Evolutionary conservation across 805 yeast genomes (phyloP).

Genomic region (Cyberlindnera amylophila): DNA sequence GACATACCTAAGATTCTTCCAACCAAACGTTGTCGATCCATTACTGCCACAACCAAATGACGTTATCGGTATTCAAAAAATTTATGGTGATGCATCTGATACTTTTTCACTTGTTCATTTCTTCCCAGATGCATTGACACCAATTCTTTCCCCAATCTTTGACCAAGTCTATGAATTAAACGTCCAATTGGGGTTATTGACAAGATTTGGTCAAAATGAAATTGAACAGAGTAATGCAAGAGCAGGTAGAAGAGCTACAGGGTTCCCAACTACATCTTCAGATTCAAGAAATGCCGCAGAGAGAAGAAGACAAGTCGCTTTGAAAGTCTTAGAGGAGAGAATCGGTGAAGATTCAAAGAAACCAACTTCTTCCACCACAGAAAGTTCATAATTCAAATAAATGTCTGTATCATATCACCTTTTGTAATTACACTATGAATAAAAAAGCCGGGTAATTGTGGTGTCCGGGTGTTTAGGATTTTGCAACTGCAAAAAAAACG

Average conservation of each 20-base stretch:
- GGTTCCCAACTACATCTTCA: slow-evolving; percentile 7
- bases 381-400: no score
- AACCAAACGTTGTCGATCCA: slow-evolving; percentile 51
- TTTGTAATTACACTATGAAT: no score
- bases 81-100: slow-evolving; percentile 85
- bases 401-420: no score
- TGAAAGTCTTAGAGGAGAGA: slow-evolving; percentile 70
- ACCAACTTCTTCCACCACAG: not conserved
- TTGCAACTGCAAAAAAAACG: slow-evolving; percentile 26
- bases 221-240: slow-evolving; percentile 72
- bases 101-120: slow-evolving; percentile 79
- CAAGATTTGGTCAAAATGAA: slow-evolving; percentile 63
- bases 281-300: slow-evolving; percentile 58
- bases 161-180: slow-evolving; percentile 37
- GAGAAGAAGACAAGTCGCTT: slow-evolving; percentile 72
- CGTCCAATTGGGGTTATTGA: slow-evolving; percentile 43
- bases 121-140: slow-evolving; percentile 66
- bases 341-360: slow-evolving; percentile 30
- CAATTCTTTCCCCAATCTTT: slow-evolving; percentile 49
- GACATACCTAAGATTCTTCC: slow-evolving; percentile 76
- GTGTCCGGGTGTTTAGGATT: not conserved
- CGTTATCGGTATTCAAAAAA: slow-evolving; percentile 30
- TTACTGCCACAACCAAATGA: slow-evolving; percentile 42
- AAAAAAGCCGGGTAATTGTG: no score
- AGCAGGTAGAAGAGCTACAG: slow-evolving; percentile 53